Base-by-base conservation (phyloP, 1,284 basidiomycete species). In the Sporisorium exsertum region DNA sequence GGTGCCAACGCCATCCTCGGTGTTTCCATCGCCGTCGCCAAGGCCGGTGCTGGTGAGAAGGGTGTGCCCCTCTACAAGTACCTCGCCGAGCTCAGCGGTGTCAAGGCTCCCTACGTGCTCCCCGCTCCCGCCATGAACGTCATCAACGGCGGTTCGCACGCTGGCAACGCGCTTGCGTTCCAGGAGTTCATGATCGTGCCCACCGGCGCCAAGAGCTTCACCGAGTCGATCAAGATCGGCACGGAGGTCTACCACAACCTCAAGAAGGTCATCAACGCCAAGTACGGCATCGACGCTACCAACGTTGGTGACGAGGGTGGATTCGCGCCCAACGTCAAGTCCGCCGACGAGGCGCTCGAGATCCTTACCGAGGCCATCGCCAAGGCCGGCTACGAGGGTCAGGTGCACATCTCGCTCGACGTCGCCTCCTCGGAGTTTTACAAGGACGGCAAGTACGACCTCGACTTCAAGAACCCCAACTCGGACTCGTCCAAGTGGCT, bases 251-350 rank as follows among this genome's bases (percentile, higher is more conserved):
- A 98, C 90, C 96, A 98, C 90, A 93, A 92, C 81, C 90, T 99
- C 86, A 99, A 99, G 90, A 97, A 95, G 90, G 96, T 99, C 86
- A 99, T 99, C 89, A 92, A 92, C 87, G 92, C 93, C 88, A 97
- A 98, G 89, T 99, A 99, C 88, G 97, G 97, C 79, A 97, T 98
- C 85, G 97, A 99, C 87, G 95, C 97, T 81, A 94, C 94, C 87
- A 99, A 99, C 87, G 97, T 99, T 84, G 97, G 97, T 89, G 97
- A 99, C 86, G 97, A 99, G 90, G 97, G 97, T 89, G 97, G 97
- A 78, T 99, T 99, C 84, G 97, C 97, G 35, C 97, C 97, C 85
- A 99, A 98, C 88, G 95, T 99, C 75, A 91, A 91, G 78, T 93
- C 94, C 80, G 95, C 97, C 71, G 96, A 98, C 79, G 97, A 99